Evolutionary conservation across 2,329 filamentous ascomycete species (phyloP), one percentile per base, ranked within the genome.

Genomic region (Lecanicillium sp.): DNA sequence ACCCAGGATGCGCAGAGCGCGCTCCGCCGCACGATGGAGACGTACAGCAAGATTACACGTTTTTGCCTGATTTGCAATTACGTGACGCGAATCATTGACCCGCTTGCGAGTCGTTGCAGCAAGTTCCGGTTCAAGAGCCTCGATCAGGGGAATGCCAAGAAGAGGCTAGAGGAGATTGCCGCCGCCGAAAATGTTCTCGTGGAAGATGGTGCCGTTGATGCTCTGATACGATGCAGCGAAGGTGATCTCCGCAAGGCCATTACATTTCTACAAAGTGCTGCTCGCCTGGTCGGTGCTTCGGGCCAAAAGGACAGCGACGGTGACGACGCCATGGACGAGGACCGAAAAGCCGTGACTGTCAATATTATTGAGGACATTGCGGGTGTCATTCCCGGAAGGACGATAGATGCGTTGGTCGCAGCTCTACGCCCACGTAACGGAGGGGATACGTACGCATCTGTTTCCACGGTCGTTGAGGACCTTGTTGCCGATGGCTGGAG

Each of bases 61-160:
- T 98, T 99, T 62, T 97, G 92, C 57, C 71, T 99, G 30, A 90
- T 97, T 42, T 98, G 94, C 66, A 99, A 99, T 65, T 98, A 98
- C 54, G 92, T 98, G 33, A 97, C 92, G 4, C 74, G 92, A 43
- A 98, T 99, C 57, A 98, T 98, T 54, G 92, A 98, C 57, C 94
- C 92, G 6, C 68, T 99, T 17, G 92, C 92, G 2, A 88, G 81
- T 59, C 77, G 92, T 51, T 99, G 92, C 67, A 88, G 81, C 62
- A 98, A 98, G 64, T 98, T 98, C 59, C 75, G 92, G 22, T 99
- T 98, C 75, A 98, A 98, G 77, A 87, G 85, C 47, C 67, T 98
- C 46, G 90, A 96, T 58, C 84, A 89, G 53, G 78, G 77, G 7
- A 94, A 94, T 55, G 87, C 92, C 7, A 81, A 79, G 51, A 77